phyloP scores from a whole-genome alignment of 768 basidiomycete species.

The Agaricus bisporus region DNA sequence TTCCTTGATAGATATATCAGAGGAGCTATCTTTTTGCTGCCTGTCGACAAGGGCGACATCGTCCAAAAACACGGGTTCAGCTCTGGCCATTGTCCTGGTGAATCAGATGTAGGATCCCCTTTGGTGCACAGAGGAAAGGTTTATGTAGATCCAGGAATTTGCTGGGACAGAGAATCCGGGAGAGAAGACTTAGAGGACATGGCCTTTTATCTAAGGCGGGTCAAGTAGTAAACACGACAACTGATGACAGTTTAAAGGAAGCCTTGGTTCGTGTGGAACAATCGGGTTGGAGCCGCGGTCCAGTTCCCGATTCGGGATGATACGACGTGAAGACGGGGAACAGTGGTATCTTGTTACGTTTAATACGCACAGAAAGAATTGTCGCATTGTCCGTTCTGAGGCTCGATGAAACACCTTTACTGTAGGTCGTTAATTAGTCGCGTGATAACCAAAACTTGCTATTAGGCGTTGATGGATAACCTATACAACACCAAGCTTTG shows the following conservation, averaged over 20 bases:
- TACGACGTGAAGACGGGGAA: background rate
- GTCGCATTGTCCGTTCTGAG: background rate
- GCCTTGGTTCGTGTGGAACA: background rate
- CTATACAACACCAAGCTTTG: background rate
- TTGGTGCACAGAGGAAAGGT: background rate
- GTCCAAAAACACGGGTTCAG: background rate
- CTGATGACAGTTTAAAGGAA: background rate
- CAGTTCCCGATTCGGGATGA: background rate
- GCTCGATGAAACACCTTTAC: background rate
- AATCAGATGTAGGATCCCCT: background rate
- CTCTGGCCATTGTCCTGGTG: background rate
- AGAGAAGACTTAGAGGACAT: background rate
- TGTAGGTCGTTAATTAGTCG: background rate
- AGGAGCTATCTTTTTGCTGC: background rate
- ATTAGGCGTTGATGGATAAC: too few species aligned
- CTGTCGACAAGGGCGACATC: background rate
- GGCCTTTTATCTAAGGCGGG: constrained; percentile 5
- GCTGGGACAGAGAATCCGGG: background rate
- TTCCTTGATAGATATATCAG: background rate
- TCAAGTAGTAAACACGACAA: background rate
- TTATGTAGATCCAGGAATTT: background rate
- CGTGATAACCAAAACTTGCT: background rate
- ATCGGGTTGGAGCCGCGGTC: constrained; percentile 4
- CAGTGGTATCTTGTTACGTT: background rate
- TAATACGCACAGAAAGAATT: background rate